Evolutionary conservation across 768 basidiomycete genomes (phyloP).

Genomic region (Leccinum incarnatum): DNA sequence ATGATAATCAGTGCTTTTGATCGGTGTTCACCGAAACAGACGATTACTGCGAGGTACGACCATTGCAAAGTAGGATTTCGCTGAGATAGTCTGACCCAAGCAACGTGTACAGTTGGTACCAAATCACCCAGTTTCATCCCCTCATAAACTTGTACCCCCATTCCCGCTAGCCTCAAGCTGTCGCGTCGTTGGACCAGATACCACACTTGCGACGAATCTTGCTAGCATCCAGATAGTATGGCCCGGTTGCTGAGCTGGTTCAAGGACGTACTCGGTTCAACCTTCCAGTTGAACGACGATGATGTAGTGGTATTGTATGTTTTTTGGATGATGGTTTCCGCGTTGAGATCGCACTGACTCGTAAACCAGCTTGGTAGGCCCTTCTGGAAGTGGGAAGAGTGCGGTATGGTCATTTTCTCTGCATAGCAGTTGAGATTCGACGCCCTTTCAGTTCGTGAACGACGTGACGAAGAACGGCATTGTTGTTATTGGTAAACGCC

Average conservation of each 20-base stretch:
- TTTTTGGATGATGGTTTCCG: not conserved
- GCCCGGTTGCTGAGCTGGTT: not conserved
- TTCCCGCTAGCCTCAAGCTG: not conserved
- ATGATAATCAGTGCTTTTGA: too few species aligned
- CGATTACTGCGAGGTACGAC: not conserved
- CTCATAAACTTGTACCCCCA: not conserved
- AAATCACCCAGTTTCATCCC: not conserved
- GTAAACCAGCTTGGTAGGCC: conserved; percentile 16
- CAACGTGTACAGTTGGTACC: not conserved
- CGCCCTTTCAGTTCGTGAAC: conserved; percentile 7
- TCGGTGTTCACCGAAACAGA: not conserved
- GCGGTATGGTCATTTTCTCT: conserved; percentile 5
- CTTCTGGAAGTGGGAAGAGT: conserved; percentile 21
- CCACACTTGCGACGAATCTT: not conserved
- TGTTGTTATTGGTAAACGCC: not conserved
- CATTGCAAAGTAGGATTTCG: not conserved
- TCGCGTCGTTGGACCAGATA: not conserved
- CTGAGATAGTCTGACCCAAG: not conserved
- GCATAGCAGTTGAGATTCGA: not conserved
- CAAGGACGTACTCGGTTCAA: not conserved
- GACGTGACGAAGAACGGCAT: not conserved
- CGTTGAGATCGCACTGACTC: not conserved
- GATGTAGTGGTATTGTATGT: conserved; percentile 2
- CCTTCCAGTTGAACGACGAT: not conserved
- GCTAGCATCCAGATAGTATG: too few species aligned